These are phyloP conservation scores for Antitrichia curtipendula DNA, from an alignment of 225 moss, liverwort and hornwort genomes.

Conservation along the genomic window DNA sequence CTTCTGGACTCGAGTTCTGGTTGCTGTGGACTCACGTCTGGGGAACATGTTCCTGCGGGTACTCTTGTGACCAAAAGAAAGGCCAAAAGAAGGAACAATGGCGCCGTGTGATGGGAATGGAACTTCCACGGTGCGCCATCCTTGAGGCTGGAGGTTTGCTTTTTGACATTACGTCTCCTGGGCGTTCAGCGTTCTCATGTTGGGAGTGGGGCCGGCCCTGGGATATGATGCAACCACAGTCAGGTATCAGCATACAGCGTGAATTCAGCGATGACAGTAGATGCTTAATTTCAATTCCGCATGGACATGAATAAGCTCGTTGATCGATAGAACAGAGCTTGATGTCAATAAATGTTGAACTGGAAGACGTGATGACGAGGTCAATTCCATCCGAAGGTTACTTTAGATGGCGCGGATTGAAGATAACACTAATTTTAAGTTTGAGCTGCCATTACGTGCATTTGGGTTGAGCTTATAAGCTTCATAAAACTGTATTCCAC, in stretches of 20 bases:
- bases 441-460: background rate
- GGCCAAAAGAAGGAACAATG: background rate
- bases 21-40: background rate
- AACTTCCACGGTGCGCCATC: background rate
- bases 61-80: background rate
- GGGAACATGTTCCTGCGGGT: background rate
- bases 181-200: background rate
- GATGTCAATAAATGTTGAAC: background rate
- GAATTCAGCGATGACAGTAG: background rate
- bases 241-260: background rate
- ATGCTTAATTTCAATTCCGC: too few species aligned
- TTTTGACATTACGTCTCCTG: background rate
- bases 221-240: background rate
- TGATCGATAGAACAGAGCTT: background rate
- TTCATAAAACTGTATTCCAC: background rate
- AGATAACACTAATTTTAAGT: background rate
- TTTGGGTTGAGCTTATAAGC: background rate
- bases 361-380: too few species aligned
- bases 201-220: background rate
- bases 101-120: background rate
- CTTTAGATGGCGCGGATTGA: too few species aligned
- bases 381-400: too few species aligned
- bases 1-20: background rate
- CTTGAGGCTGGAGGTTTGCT: background rate
- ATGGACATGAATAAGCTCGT: too few species aligned